Conservation (phyloP, 2,329 filamentous ascomycete genomes). For the Phyllosticta capitalensis region DNA sequence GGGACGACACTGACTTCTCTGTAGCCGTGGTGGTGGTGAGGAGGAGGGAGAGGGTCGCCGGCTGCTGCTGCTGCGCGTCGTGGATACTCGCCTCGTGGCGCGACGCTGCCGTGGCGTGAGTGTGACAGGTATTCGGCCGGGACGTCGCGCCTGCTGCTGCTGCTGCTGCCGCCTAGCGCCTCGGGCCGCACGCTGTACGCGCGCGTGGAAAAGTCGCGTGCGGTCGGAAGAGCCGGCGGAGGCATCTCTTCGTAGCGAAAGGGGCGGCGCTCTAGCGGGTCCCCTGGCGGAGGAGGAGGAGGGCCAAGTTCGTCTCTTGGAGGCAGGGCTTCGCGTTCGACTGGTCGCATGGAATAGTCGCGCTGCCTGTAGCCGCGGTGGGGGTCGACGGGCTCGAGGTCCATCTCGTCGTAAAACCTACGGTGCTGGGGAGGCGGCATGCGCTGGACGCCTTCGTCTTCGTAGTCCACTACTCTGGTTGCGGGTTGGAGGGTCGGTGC, state of each 20-base stretch:
- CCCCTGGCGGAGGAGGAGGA: neutral
- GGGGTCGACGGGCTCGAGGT: slow-evolving; percentile 45
- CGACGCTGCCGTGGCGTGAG: slow-evolving; percentile 31
- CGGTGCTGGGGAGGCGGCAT: slow-evolving; percentile 41
- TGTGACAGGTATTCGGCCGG: slow-evolving; percentile 24
- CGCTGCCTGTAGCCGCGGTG: slow-evolving; percentile 45
- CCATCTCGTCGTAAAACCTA: slow-evolving; percentile 50
- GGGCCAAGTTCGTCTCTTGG: slow-evolving; percentile 11
- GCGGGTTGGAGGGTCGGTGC: slow-evolving; percentile 42
- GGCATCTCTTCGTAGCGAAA: slow-evolving; percentile 29
- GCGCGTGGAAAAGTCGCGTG: slow-evolving; percentile 22
- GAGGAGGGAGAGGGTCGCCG: neutral
- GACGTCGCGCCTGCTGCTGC: slow-evolving; percentile 16
- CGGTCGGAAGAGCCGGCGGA: slow-evolving; percentile 16
- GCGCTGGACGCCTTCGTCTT: slow-evolving; percentile 22
- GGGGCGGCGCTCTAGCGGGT: slow-evolving; percentile 20
- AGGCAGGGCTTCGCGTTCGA: slow-evolving; percentile 15
- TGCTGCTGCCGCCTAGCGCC: slow-evolving; percentile 18
- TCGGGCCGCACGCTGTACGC: slow-evolving; percentile 33
- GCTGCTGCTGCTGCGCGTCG: slow-evolving; percentile 13
- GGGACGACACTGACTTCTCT: slow-evolving; percentile 32
- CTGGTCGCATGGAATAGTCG: slow-evolving; percentile 47
- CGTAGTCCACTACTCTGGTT: slow-evolving; percentile 41
- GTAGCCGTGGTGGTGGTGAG: slow-evolving; percentile 22
- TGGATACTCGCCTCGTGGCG: slow-evolving; percentile 23